Percentiles rank a stretch among this genome's conserved stretches.
Evolutionary conservation across 148 eudicot genomes (phyloP).

Genomic region (Camellia sinensis): DNA sequence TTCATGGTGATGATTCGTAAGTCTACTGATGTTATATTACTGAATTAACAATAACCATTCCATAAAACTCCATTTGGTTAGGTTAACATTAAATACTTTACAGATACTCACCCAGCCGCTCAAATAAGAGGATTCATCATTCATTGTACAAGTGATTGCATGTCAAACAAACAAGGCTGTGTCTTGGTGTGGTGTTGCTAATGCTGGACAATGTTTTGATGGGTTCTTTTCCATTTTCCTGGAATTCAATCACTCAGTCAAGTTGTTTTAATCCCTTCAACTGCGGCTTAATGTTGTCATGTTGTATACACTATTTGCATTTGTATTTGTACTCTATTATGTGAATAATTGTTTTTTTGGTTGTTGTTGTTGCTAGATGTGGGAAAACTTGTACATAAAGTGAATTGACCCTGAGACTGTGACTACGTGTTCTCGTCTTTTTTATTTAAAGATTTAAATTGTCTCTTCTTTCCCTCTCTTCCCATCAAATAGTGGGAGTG

Average conservation of each 20-base stretch:
- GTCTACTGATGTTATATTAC: conserved; percentile 6
- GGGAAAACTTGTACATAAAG: not conserved
- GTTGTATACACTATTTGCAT: not conserved
- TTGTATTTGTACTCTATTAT: not conserved
- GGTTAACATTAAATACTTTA: conserved; percentile 13
- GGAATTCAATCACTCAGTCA: not conserved
- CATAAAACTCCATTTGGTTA: not conserved
- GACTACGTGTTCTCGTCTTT: not conserved
- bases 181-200: not conserved
- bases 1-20: conserved; percentile 41
- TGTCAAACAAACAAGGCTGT: not conserved
- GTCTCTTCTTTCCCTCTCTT: not conserved
- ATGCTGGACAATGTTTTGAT: not conserved
- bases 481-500: not conserved
- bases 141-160: conserved; percentile 6
- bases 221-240: not conserved
- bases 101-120: conserved; percentile 33
- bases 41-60: not conserved
- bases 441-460: not conserved
- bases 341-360: not conserved
- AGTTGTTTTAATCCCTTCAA: not conserved
- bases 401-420: not conserved
- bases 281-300: not conserved
- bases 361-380: not conserved
- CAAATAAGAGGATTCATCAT: conserved; percentile 43